Base-by-base conservation (phyloP, 805 yeast genomes). In the Metschnikowia peoriensis region DNA sequence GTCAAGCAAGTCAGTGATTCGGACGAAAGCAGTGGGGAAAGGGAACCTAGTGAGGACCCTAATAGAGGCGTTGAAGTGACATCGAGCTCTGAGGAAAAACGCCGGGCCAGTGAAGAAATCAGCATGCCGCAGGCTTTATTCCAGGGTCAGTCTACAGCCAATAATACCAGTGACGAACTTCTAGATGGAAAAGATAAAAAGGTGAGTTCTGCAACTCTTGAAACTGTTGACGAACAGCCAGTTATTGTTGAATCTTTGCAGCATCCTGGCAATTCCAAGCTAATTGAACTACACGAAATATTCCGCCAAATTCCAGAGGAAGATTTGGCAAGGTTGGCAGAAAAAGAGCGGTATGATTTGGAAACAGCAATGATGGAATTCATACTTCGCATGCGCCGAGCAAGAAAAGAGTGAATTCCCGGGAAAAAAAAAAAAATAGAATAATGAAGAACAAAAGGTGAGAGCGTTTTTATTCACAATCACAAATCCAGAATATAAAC, bases 331-430 rank as follows among this genome's bases (percentile, higher is more conserved):
- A 27, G 28, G 2, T 43, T 71, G 51, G 41, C 60, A 8, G 42
- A 41, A 3, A 32, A 56, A 4, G 64, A 66, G 38, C 60, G 54
- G 44, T 61, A 58, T 49, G 61, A 65, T 6, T 56, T 73, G 47
- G 78, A 74, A 50, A 68, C 75, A 1, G 54, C 60, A 28, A 52
- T 73, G 53, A 60, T 74, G 61, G 50, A 61, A 40, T 63, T 73
- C 43, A 70, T 74, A 66, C 57, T 72, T 27, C 66, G 69, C 28
- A 63, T 72, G 64, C 63, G 73, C 34, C 52, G 44, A n/a, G 50
- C 47, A 22, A 22, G 4, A 22, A 22, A 22, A 22, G 22, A 22
- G 22, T 22, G 4, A 22, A 22, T 22, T 22, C 2, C 22, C 4
- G 22, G 22, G 4, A 22, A 22, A 3, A 22, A 22, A 3, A 22